phyloP scores from a whole-genome alignment of 1,284 basidiomycete species.

The Ustilago cynodontis region DNA sequence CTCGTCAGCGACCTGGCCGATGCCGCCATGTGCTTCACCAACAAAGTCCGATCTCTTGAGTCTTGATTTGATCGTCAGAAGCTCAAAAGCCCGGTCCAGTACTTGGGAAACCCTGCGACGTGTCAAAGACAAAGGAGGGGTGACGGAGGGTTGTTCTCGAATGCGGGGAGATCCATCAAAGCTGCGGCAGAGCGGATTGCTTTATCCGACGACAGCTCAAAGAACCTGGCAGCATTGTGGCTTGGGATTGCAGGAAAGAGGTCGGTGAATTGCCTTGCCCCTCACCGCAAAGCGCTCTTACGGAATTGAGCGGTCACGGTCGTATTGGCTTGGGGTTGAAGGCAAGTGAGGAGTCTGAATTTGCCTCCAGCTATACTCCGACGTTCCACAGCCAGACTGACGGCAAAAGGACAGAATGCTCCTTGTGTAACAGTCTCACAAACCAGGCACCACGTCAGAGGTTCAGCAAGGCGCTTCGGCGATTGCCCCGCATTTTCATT shows the following conservation, averaged over 20 bases:
- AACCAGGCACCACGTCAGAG: conserved; percentile 1
- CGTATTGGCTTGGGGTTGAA: background rate
- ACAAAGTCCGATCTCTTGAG: background rate
- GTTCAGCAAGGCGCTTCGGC: background rate
- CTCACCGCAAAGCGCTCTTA: background rate
- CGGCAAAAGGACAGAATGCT: background rate
- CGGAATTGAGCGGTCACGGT: background rate
- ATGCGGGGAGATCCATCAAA: conserved; percentile 5
- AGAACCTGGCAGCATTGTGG: background rate
- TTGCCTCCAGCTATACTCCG: background rate
- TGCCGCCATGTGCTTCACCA: too few species aligned
- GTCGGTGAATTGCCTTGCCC: background rate
- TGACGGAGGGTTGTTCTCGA: conserved; percentile 3
- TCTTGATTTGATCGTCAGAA: background rate
- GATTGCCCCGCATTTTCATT: conserved; percentile 5
- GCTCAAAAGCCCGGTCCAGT: background rate
- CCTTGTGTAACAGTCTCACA: background rate
- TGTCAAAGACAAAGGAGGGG: background rate
- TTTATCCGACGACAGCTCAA: conserved; percentile 2
- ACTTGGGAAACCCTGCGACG: background rate
- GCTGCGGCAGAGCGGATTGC: conserved; percentile 2
- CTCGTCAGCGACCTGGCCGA: too few species aligned
- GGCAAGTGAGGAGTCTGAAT: background rate
- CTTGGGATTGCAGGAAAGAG: background rate
- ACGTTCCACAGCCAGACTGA: background rate